Evolutionary conservation across 164 flowering plant genomes (phyloP).

Genomic region (Houttuynia cordata): DNA sequence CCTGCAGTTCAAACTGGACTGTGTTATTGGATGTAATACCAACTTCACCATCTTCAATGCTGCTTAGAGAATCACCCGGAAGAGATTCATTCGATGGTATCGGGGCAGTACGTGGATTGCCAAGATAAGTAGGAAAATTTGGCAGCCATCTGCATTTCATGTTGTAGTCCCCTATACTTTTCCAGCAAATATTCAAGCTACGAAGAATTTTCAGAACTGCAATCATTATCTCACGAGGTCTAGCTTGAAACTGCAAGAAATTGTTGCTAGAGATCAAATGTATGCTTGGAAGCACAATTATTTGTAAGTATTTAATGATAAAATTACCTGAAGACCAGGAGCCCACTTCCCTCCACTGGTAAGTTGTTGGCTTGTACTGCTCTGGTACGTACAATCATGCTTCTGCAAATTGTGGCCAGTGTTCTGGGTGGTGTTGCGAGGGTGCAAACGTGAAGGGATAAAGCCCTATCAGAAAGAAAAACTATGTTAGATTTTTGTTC

Average conservation of each 20-base stretch:
- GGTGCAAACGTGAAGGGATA: not conserved
- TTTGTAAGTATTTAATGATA: not conserved
- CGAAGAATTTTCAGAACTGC: conserved; percentile 16
- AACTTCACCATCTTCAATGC: not conserved
- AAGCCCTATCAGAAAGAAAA: not conserved
- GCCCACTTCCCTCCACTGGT: conserved; percentile 56
- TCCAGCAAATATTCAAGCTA: conserved; percentile 21
- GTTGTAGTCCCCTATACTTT: conserved; percentile 20
- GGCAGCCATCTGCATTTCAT: conserved; percentile 22
- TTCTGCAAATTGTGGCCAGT: not conserved
- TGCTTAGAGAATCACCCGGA: conserved; percentile 1
- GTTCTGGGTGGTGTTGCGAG: not conserved
- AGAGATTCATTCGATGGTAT: not conserved
- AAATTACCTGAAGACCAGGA: conserved; percentile 66
- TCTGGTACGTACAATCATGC: conserved; percentile 26
- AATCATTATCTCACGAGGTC: conserved; percentile 18
- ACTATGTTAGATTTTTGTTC: not conserved
- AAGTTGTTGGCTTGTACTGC: conserved; percentile 11
- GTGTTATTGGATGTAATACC: conserved; percentile 6
- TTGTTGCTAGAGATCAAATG: not conserved
- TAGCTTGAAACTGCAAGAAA: conserved; percentile 14
- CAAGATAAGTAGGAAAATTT: conserved; percentile 5
- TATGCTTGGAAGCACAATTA: not conserved
- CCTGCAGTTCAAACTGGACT: conserved; percentile 32
- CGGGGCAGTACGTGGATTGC: not conserved